phyloP scores from a whole-genome alignment of 148 eudicot species.

The Rhododendron kiyosumense region DNA sequence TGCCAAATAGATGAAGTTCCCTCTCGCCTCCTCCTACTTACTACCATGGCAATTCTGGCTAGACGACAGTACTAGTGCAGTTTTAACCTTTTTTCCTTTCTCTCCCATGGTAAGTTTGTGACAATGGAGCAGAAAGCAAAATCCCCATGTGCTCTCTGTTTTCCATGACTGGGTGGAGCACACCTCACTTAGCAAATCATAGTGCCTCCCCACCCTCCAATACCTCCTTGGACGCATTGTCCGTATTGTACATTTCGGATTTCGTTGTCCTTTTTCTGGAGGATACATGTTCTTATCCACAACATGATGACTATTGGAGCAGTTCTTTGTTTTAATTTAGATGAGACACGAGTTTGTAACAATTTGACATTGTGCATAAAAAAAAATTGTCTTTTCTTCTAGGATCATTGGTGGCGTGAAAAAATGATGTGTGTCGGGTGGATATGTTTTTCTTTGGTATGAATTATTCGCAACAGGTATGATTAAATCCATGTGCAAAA shows the following conservation, averaged over 20 bases:
- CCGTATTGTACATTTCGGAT: neutral
- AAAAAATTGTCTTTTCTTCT: neutral
- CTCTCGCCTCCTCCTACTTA: too few species aligned
- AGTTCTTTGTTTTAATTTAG: neutral
- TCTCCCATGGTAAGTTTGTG: neutral
- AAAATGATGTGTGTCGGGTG: neutral
- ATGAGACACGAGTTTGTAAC: neutral
- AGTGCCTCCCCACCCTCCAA: neutral
- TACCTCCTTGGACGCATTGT: too few species aligned
- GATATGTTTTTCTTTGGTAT: too few species aligned
- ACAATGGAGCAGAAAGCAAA: conserved; percentile 3
- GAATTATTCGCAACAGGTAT: neutral
- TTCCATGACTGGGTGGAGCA: conserved; percentile 1
- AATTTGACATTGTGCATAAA: too few species aligned
- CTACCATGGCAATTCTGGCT: neutral
- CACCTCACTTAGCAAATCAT: neutral
- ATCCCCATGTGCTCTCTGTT: neutral
- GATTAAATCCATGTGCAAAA: neutral
- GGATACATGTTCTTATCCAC: neutral
- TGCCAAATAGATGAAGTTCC: neutral
- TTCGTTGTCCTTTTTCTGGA: neutral
- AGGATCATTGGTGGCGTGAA: neutral
- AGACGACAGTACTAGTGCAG: neutral
- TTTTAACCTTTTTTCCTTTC: too few species aligned
- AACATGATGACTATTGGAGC: too few species aligned